Evolutionary conservation across 345 rosid genomes (phyloP).

Genomic region (Triadica sebifera): DNA sequence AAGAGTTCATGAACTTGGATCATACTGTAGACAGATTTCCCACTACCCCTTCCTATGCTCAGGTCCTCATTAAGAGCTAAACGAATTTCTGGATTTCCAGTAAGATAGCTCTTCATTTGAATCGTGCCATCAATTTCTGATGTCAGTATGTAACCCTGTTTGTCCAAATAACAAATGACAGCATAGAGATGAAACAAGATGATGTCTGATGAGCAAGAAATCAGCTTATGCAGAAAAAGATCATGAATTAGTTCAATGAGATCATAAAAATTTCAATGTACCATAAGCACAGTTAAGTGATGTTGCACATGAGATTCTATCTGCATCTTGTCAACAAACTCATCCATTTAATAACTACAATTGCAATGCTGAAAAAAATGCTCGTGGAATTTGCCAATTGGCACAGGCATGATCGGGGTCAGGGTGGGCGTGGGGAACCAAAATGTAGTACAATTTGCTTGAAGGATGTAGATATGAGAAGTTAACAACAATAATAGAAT

Average conservation of each 20-base stretch:
- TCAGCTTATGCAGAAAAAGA: not conserved
- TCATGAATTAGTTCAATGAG: not conserved
- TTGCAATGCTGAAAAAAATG: not conserved
- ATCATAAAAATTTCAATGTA: not conserved
- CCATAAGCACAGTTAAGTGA: not conserved
- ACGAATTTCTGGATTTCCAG: conserved; percentile 95
- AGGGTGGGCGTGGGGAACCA: not conserved
- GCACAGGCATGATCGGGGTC: not conserved
- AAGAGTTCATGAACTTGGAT: conserved; percentile 16
- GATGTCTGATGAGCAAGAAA: conserved; percentile 1
- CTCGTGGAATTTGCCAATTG: not conserved
- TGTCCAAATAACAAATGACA: conserved; percentile 1
- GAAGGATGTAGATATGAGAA: not conserved
- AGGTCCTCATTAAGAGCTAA: conserved; percentile 95
- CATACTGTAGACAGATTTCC: conserved; percentile 76
- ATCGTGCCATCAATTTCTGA: conserved; percentile 99
- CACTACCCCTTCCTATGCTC: conserved; percentile 70
- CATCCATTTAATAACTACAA: not conserved
- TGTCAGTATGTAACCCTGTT: conserved; percentile 93
- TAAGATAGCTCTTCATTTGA: conserved; percentile 98
- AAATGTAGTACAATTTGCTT: not conserved
- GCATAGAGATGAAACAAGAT: not conserved
- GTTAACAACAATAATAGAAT: too few relatives aligned
- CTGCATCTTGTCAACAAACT: not conserved
- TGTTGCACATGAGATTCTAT: not conserved